Percentiles rank a stretch among this genome's conserved stretches.
phyloP scores from a whole-genome alignment of 2,329 filamentous ascomycete genomes.

The Neopestalotiopsis sp. region DNA sequence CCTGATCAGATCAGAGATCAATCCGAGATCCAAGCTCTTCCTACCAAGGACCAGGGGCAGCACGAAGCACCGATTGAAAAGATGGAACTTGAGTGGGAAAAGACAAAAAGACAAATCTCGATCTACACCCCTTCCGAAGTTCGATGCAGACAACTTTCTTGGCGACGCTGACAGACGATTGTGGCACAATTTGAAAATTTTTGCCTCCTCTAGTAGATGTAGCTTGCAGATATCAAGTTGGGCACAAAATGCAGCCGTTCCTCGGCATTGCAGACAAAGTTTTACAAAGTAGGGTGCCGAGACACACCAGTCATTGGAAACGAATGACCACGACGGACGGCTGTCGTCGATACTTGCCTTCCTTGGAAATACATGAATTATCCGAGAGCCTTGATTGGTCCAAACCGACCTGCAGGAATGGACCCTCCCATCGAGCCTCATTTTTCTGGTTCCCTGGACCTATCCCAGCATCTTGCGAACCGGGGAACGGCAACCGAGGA shows the following conservation, averaged over 20 bases:
- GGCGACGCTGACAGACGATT: neutral
- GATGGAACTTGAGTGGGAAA: neutral
- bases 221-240: neutral
- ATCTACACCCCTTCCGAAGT: neutral
- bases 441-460: neutral
- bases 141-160: neutral
- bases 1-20: neutral
- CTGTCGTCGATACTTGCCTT: neutral
- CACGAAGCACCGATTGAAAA: neutral
- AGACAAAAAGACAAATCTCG: neutral
- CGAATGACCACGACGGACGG: neutral
- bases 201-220: neutral
- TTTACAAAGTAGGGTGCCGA: neutral
- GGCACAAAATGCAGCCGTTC: neutral
- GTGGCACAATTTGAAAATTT: neutral
- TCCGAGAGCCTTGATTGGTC: neutral
- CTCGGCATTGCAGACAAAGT: neutral
- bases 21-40: neutral
- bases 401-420: neutral
- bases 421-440: neutral
- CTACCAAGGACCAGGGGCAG: neutral
- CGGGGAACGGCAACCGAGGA: neutral
- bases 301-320: neutral
- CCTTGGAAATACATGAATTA: neutral
- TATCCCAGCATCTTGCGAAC: neutral